Evolutionary conservation across 208 protist genomes (phyloP).

Genomic region (Crithidia bombi): DNA sequence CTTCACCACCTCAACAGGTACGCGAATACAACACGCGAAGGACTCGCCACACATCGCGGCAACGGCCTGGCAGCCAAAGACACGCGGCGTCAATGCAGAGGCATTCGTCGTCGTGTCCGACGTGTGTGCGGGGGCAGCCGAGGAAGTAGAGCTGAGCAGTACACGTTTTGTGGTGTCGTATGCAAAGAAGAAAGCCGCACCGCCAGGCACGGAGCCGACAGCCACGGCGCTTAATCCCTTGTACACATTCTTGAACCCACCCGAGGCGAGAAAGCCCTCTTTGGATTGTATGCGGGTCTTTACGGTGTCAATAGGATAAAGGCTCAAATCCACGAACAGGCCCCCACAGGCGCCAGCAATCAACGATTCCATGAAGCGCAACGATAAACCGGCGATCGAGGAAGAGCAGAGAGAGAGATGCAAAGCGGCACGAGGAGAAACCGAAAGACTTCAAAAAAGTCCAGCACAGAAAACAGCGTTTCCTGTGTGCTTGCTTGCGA

Average conservation of each 20-base stretch:
- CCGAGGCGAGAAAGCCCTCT: conserved; percentile 75
- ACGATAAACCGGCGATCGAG: not conserved
- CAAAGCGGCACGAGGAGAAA: not conserved
- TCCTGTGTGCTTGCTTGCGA: too few species aligned
- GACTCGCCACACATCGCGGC: conserved; percentile 86
- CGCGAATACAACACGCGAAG: conserved; percentile 82
- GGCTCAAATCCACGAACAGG: conserved; percentile 84
- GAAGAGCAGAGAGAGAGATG: not conserved
- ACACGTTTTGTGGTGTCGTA: conserved; percentile 66
- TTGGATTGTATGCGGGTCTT: conserved; percentile 92
- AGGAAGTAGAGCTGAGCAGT: conserved; percentile 12
- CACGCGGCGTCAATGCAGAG: conserved; percentile 10
- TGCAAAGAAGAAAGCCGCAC: conserved; percentile 87
- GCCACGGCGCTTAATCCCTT: conserved; percentile 83
- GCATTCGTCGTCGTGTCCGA: not conserved
- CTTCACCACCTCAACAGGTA: conserved; percentile 93
- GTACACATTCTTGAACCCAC: conserved; percentile 89
- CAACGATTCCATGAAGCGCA: conserved; percentile 67
- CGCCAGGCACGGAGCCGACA: conserved; percentile 88
- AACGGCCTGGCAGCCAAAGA: conserved; percentile 47
- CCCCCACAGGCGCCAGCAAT: conserved; percentile 86
- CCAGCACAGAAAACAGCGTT: too few species aligned
- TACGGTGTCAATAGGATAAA: conserved; percentile 94
- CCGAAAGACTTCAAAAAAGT: too few species aligned
- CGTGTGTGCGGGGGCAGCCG: not conserved